Evolutionary conservation across 805 yeast genomes (phyloP).

Genomic region (Candida glaebosa): DNA sequence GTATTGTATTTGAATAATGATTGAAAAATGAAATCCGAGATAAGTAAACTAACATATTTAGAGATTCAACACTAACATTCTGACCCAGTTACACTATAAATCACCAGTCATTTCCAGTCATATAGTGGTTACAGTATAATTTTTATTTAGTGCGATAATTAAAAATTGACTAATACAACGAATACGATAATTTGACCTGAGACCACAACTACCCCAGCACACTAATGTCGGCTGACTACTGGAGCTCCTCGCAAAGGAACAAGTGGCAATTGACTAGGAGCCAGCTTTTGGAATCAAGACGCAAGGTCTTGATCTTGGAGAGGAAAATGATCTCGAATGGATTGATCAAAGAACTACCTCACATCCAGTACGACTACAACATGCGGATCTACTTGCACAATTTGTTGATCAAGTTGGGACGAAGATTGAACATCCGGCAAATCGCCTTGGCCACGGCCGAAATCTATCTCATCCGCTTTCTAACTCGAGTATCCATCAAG

Average conservation of each 20-base stretch:
- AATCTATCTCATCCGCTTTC: slow-evolving; percentile 74
- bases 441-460: slow-evolving; percentile 87
- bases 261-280: slow-evolving; percentile 80
- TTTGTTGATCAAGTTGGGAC: slow-evolving; percentile 69
- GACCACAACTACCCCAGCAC: too few species aligned
- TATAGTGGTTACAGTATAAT: too few species aligned
- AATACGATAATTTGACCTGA: too few species aligned
- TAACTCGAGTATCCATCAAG: slow-evolving; percentile 65
- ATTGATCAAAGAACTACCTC: slow-evolving; percentile 39
- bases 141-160: too few species aligned
- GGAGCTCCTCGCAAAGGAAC: slow-evolving; percentile 78
- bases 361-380: slow-evolving; percentile 52
- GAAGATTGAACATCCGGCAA: slow-evolving; percentile 75
- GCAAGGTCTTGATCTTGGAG: slow-evolving; percentile 37
- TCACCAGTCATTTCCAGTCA: too few species aligned
- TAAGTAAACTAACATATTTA: too few species aligned
- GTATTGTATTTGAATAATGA: too few species aligned
- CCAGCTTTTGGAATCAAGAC: slow-evolving; percentile 46
- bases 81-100: too few species aligned
- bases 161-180: too few species aligned
- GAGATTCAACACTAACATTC: too few species aligned
- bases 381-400: slow-evolving; percentile 78
- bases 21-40: too few species aligned
- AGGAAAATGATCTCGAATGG: slow-evolving; percentile 43
- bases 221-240: slow-evolving; percentile 84